phyloP scores from a whole-genome alignment of 1,284 basidiomycete genomes.

The Ganoderma lucidum region DNA sequence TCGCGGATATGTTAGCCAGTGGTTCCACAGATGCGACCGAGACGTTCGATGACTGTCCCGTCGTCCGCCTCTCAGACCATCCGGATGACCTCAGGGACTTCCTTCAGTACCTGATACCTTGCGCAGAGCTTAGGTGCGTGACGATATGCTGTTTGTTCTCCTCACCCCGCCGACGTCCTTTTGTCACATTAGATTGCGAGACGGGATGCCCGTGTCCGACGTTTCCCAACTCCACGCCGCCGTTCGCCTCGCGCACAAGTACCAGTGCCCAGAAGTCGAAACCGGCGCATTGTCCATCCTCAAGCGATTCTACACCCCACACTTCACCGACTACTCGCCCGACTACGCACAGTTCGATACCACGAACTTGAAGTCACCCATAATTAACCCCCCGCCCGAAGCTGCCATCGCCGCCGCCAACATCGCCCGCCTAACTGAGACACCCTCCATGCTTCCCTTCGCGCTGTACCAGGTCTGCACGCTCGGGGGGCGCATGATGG shows the following conservation, averaged over 20 bases:
- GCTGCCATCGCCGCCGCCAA: slow-evolving; percentile 2
- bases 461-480: slow-evolving; percentile 6
- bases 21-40: slow-evolving; percentile 16
- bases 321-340: neutral
- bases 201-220: neutral
- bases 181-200: neutral
- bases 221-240: slow-evolving; percentile 1
- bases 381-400: neutral
- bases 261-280: neutral
- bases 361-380: neutral
- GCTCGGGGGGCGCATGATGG: neutral
- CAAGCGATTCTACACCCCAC: neutral
- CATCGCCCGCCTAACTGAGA: slow-evolving; percentile 8
- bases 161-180: no score
- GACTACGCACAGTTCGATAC: neutral
- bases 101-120: no score
- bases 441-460: slow-evolving; percentile 4
- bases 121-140: no score
- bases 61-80: slow-evolving; percentile 27
- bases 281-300: neutral
- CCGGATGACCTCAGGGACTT: slow-evolving; percentile 5
- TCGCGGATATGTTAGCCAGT: slow-evolving; percentile 26
- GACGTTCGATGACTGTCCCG: slow-evolving; percentile 24
- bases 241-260: slow-evolving; percentile 11
- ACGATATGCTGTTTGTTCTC: no score